Evolutionary conservation across 768 basidiomycete species (phyloP).

Genomic region (Auriscalpium vulgare): DNA sequence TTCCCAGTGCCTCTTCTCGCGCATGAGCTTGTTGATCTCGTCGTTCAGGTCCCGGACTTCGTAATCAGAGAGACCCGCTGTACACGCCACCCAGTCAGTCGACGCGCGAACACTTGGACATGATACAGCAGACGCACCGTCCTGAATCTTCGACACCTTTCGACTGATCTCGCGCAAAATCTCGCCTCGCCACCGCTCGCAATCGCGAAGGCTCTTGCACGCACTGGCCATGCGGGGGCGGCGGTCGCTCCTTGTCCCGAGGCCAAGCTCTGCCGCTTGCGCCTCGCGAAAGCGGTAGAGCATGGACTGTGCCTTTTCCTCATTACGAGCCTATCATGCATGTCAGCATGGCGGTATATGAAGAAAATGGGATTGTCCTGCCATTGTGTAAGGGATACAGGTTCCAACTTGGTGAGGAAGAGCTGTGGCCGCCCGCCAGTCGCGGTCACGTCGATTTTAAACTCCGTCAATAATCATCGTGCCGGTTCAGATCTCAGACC

Average conservation of each 20-base stretch:
- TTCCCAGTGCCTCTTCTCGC: conserved; percentile 97
- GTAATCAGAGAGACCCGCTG: conserved; percentile 91
- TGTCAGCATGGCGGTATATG: no score
- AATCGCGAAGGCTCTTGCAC: conserved; percentile 87
- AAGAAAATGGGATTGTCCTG: no score
- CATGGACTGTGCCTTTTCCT: conserved; percentile 96
- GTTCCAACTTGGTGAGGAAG: no score
- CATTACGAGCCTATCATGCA: conserved; percentile 77
- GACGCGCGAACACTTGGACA: not conserved
- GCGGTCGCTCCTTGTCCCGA: conserved; percentile 77
- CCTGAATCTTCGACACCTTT: conserved; percentile 98
- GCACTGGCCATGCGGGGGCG: conserved; percentile 87
- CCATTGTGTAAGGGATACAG: no score
- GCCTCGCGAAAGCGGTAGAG: conserved; percentile 94
- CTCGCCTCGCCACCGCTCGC: conserved; percentile 95
- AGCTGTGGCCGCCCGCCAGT: no score
- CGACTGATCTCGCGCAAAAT: conserved; percentile 89
- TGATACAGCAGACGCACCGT: conserved; percentile 43
- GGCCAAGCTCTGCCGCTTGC: conserved; percentile 91
- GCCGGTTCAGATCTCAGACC: no score
- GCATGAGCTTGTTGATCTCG: conserved; percentile 91
- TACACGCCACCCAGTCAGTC: not conserved
- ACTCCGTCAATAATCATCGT: no score
- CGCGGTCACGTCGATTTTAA: no score
- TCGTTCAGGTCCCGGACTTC: conserved; percentile 95